Conservation (phyloP, 2,329 filamentous ascomycete species). For the Calonectria hawksworthii region DNA sequence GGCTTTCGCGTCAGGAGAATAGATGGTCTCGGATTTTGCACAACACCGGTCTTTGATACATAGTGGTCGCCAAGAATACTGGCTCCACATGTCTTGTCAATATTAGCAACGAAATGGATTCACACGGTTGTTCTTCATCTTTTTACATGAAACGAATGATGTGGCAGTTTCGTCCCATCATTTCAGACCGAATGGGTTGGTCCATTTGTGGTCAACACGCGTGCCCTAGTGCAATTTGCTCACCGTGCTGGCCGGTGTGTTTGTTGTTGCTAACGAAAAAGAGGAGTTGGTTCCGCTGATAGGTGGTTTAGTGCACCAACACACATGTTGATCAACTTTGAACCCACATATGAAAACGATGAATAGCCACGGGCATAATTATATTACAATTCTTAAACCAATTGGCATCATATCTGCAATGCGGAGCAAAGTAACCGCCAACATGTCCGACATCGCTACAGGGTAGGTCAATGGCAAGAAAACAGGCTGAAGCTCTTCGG, state of each 20-base stretch:
- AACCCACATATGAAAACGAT: not conserved
- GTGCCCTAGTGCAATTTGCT: not conserved
- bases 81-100: not conserved
- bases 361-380: not conserved
- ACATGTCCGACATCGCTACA: slow-evolving; percentile 7
- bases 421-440: not conserved
- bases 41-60: not conserved
- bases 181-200: not conserved
- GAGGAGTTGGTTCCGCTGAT: not conserved
- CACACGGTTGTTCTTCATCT: not conserved
- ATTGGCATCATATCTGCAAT: not conserved
- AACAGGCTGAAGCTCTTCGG: slow-evolving; percentile 27
- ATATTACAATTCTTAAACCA: not conserved
- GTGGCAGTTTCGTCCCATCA: not conserved
- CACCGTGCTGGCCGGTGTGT: not conserved
- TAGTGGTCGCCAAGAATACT: not conserved
- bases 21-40: slow-evolving; percentile 18
- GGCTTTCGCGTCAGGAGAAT: slow-evolving; percentile 18
- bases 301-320: not conserved
- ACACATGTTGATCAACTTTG: not conserved
- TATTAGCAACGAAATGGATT: not conserved
- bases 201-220: not conserved
- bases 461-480: slow-evolving; percentile 27
- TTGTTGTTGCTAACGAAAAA: not conserved
- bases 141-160: not conserved